Conservation (phyloP, 1,139 yeast species). For the Blastobotrys niveus region DNA sequence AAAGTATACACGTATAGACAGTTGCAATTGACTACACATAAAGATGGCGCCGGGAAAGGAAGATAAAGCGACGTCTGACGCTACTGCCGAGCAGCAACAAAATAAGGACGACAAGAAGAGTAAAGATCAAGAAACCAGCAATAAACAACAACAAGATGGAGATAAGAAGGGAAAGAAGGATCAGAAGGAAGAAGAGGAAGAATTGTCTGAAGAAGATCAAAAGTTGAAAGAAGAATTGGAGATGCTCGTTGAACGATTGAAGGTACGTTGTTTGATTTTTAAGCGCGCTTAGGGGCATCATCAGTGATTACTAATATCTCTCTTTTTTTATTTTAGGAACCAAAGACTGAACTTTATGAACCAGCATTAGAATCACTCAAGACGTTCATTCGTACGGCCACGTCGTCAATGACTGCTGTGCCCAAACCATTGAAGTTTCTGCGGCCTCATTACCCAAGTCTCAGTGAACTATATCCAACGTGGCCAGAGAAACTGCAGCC, state of each 20-base stretch:
- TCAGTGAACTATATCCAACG: slow-evolving; percentile 57
- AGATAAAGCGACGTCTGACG: not conserved
- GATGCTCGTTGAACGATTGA: slow-evolving; percentile 72
- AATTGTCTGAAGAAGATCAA: slow-evolving; percentile 88
- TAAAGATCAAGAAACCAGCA: too few relatives aligned
- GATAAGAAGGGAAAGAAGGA: slow-evolving; percentile 22
- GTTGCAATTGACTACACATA: too few relatives aligned
- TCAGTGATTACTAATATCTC: not conserved
- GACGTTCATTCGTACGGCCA: slow-evolving; percentile 78
- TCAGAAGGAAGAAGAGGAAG: slow-evolving; percentile 55
- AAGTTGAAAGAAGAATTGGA: slow-evolving; percentile 85
- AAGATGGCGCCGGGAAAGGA: too few relatives aligned
- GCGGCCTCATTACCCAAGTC: slow-evolving; percentile 72
- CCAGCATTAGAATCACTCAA: slow-evolving; percentile 64
- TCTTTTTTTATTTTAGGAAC: too few relatives aligned
- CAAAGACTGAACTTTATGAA: slow-evolving; percentile 47
- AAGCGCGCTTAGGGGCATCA: slow-evolving; percentile 4
- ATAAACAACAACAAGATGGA: not conserved
- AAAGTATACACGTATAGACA: too few relatives aligned
- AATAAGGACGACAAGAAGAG: not conserved
- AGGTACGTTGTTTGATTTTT: too few relatives aligned
- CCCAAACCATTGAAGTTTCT: slow-evolving; percentile 96
- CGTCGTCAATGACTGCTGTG: slow-evolving; percentile 98
- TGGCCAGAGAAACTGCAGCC: slow-evolving; percentile 48
- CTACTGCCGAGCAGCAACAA: not conserved